Base-by-base conservation (phyloP, 2,329 filamentous ascomycete genomes). In the Xylaria sp. region DNA sequence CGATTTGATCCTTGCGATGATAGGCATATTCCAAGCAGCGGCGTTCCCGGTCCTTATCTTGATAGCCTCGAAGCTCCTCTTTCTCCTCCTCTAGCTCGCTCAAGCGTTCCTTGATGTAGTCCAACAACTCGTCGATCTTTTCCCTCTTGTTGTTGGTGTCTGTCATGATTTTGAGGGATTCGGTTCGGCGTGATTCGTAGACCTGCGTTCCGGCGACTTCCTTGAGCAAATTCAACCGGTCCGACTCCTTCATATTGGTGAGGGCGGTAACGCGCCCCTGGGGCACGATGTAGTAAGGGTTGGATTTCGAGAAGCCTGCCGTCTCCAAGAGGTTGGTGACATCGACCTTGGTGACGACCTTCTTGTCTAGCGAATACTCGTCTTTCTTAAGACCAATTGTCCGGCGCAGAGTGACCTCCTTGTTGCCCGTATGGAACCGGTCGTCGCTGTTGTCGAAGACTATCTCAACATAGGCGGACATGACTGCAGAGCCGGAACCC, bases 381-480 rank as follows among this genome's bases (percentile, higher is more conserved):
- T 99, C 96, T 83, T 99, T 99, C 83, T 99, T 98, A 72, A 95
- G 86, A 62, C 95, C 96, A 80, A 99, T 99, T 0, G 96, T 98
- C 54, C 96, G 92, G 71, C 97, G 92, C 67, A 99, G 84, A 51
- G 96, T 91, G 57, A 98, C 89, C 80, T 99, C 95, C 69, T 94
- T 91, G 78, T 94, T 96, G 74, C 93, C 93, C 10, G 94, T 98
- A 44, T 94, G 94, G 78, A 99, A 98, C 76, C 96, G 93, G 76
- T 97, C 94, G 80, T 99, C 95, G 76, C 89, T 93, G 80, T 99
- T 99, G 86, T 99, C 96, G 81, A 99, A 99, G 74, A 98, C 97
- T 77, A 99, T 93, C 82, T 99, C 96, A 69, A 99, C 97, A 77
- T 98, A 99, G n/a, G 96, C 97, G 57, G 94, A 97, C 93, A 98